A percentile compares a stretch with the other conserved stretches of the same genome.
Evolutionary conservation across 2,329 filamentous ascomycete species (phyloP).

Genomic region (Fusarium sambucinum): DNA sequence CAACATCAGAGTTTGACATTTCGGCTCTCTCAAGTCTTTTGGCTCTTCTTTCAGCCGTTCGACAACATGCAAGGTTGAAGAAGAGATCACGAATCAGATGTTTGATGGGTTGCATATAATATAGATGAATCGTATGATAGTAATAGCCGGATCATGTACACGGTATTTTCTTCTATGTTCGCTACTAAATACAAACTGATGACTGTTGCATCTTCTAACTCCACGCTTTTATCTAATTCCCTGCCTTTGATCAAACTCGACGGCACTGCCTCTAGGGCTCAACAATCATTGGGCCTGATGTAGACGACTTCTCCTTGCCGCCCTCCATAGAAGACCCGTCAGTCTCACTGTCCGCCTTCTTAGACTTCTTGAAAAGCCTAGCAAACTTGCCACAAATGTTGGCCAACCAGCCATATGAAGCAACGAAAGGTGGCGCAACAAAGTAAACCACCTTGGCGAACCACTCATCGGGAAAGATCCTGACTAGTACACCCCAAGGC

Average conservation of each 20-base stretch:
- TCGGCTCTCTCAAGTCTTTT: conserved; percentile 6
- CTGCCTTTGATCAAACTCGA: neutral
- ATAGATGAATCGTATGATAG: neutral
- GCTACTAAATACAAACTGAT: neutral
- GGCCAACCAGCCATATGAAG: neutral
- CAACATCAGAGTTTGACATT: neutral
- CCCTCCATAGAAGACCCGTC: neutral
- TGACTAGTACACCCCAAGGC: conserved; percentile 17
- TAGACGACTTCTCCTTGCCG: conserved; percentile 1
- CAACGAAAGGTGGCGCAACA: conserved; percentile 20
- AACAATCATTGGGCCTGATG: conserved; percentile 7
- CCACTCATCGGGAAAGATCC: conserved; percentile 26
- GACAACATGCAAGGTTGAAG: neutral
- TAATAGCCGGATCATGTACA: neutral
- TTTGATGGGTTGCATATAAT: neutral
- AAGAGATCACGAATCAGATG: conserved; percentile 3
- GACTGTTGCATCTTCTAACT: neutral
- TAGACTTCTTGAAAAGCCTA: conserved; percentile 8
- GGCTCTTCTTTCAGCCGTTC: neutral
- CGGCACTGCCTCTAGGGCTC: neutral
- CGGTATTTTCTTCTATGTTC: neutral
- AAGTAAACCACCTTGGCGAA: conserved; percentile 14
- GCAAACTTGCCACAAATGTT: neutral
- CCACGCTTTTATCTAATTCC: neutral
- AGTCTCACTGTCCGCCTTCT: neutral